These are phyloP conservation scores for Cryomyces antarcticus DNA, from an alignment of 495 filamentous ascomycete genomes.

Conservation along the genomic window DNA sequence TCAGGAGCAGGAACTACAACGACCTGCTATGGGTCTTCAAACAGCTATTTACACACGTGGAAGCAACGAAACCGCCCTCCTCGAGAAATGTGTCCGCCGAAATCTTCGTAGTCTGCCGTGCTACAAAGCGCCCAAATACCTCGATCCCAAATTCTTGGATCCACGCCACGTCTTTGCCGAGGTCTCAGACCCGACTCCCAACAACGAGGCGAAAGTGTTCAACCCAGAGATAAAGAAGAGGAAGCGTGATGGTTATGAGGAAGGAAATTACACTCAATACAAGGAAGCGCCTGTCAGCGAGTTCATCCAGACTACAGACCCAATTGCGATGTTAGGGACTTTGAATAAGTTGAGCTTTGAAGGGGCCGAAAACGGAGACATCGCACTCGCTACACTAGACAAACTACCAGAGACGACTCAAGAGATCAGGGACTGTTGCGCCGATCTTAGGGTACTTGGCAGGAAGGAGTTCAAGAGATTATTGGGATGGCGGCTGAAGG, in stretches of 20 bases:
- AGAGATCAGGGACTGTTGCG: slow-evolving; percentile 69
- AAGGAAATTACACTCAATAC: slow-evolving; percentile 83
- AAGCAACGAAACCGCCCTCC: slow-evolving; percentile 92
- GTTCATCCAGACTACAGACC: slow-evolving; percentile 87
- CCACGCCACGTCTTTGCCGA: slow-evolving; percentile 86
- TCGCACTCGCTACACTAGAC: slow-evolving; percentile 68
- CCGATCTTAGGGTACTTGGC: slow-evolving; percentile 76
- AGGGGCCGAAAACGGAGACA: slow-evolving; percentile 55
- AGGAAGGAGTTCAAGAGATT: slow-evolving; percentile 86
- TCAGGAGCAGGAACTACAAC: slow-evolving; percentile 95
- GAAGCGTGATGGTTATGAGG: slow-evolving; percentile 92
- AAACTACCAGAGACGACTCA: slow-evolving; percentile 83
- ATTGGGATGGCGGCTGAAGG: slow-evolving; percentile 79
- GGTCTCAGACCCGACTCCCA: slow-evolving; percentile 68
- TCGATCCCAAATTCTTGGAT: slow-evolving; percentile 88
- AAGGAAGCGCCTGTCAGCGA: slow-evolving; percentile 74
- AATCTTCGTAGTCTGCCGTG: slow-evolving; percentile 93
- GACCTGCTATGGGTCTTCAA: slow-evolving; percentile 93
- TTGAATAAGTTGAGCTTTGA: slow-evolving; percentile 69
- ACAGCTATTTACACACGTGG: slow-evolving; percentile 82
- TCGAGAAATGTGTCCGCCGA: slow-evolving; percentile 90
- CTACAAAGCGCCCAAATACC: slow-evolving; percentile 77
- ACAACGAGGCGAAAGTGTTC: slow-evolving; percentile 95
- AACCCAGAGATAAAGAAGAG: slow-evolving; percentile 93
- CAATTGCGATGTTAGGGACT: slow-evolving; percentile 82